These are phyloP conservation scores for Colletotrichum sp. DNA, from an alignment of 2,329 filamentous ascomycete genomes.

Conservation along the genomic window DNA sequence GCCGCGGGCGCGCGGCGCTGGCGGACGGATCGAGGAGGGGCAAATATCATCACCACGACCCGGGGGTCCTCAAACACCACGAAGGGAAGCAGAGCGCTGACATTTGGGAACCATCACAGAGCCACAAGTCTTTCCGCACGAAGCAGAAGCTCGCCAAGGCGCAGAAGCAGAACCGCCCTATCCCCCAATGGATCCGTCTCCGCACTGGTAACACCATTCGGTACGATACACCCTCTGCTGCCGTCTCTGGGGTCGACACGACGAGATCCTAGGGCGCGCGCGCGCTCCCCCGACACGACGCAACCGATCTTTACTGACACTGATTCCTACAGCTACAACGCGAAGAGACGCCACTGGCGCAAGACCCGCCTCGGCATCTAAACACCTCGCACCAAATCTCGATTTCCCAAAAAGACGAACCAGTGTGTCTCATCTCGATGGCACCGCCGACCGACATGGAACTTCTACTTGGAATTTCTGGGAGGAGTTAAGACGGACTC, in stretches of 20 bases:
- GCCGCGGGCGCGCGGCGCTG: background rate
- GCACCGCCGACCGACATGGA: slow-evolving; percentile 18
- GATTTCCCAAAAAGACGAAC: slow-evolving; percentile 28
- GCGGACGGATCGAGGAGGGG: background rate
- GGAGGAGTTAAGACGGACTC: slow-evolving; percentile 16
- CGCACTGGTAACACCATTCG: slow-evolving; percentile 99
- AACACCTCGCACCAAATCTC: slow-evolving; percentile 58
- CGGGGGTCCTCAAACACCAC: background rate
- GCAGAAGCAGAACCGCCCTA: slow-evolving; percentile 99
- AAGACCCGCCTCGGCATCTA: slow-evolving; percentile 99
- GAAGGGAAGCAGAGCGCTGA: slow-evolving; percentile 4
- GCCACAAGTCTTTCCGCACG: slow-evolving; percentile 99
- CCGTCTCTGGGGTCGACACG: background rate
- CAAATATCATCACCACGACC: slow-evolving; percentile 10
- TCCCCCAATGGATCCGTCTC: slow-evolving; percentile 99
- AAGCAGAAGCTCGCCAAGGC: slow-evolving; percentile 99
- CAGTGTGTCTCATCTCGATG: slow-evolving; percentile 23
- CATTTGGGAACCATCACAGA: slow-evolving; percentile 60
- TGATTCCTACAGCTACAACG: slow-evolving; percentile 82
- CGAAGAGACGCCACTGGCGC: slow-evolving; percentile 99
- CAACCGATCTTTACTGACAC: background rate
- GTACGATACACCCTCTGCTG: slow-evolving; percentile 62
- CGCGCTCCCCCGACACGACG: background rate
- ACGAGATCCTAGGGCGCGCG: background rate
- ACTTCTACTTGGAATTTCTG: slow-evolving; percentile 19